Evolutionary conservation across 768 basidiomycete genomes (phyloP).

Genomic region (Sarcomyxa edulis): DNA sequence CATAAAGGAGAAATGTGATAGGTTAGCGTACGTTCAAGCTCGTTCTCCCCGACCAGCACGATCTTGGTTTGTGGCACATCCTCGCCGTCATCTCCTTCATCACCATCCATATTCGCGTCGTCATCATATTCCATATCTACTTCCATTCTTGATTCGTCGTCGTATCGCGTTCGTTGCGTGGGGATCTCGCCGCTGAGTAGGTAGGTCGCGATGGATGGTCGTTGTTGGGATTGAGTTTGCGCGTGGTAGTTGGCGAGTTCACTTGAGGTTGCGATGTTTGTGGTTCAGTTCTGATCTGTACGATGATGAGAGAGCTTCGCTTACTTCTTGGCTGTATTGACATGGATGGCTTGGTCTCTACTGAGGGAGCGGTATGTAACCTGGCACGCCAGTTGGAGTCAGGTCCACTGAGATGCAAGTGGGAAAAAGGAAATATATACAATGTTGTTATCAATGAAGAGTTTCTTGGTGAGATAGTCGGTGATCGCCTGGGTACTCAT

Average conservation of each 20-base stretch:
- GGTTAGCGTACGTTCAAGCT: slow-evolving; percentile 54
- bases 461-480: slow-evolving; percentile 46
- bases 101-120: slow-evolving; percentile 25
- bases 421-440: slow-evolving; percentile 21
- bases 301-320: slow-evolving; percentile 11
- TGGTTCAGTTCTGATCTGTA: neutral
- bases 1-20: neutral
- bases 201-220: too few species aligned
- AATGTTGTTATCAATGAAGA: slow-evolving; percentile 46
- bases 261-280: too few species aligned
- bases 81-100: slow-evolving; percentile 32
- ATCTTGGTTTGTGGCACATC: slow-evolving; percentile 44
- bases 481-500: slow-evolving; percentile 39
- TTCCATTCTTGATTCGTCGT: slow-evolving; percentile 7
- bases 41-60: slow-evolving; percentile 56
- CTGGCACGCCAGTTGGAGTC: slow-evolving; percentile 32
- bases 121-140: slow-evolving; percentile 33
- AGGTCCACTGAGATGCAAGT: neutral
- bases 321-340: slow-evolving; percentile 77
- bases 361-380: slow-evolving; percentile 79
- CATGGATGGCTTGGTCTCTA: slow-evolving; percentile 63
- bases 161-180: slow-evolving; percentile 7
- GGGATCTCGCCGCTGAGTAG: slow-evolving; percentile 54
- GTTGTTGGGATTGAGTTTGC: slow-evolving; percentile 35
- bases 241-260: slow-evolving; percentile 58